Evolutionary conservation across 1,284 basidiomycete species (phyloP).

Genomic region (Leccinum discolor): DNA sequence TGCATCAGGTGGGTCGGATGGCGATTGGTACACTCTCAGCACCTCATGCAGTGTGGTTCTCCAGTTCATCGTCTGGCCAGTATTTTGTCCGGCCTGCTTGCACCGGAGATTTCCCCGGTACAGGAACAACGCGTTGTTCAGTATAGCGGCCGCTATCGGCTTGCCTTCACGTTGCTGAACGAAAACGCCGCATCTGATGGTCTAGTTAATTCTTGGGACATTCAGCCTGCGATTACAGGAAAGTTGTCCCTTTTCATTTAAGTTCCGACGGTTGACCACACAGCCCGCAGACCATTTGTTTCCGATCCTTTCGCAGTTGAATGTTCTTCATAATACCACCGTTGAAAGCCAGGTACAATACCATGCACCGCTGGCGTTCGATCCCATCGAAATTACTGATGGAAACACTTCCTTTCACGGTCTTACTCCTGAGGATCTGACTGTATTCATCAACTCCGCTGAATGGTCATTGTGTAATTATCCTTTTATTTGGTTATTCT

Average conservation of each 20-base stretch:
- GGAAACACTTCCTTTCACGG: constrained; percentile 46
- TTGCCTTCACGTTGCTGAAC: constrained; percentile 85
- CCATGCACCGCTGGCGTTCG: constrained; percentile 87
- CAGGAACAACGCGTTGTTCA: constrained; percentile 62
- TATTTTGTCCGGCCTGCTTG: constrained; percentile 48
- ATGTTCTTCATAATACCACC: constrained; percentile 83
- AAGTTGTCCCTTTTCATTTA: constrained; percentile 27
- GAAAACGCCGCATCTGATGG: constrained; percentile 78
- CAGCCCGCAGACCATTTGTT: constrained; percentile 60
- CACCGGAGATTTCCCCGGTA: constrained; percentile 47
- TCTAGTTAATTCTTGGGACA: constrained; percentile 71
- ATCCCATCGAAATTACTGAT: constrained; percentile 47
- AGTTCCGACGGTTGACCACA: constrained; percentile 15
- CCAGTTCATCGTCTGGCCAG: constrained; percentile 36
- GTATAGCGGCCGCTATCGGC: constrained; percentile 78
- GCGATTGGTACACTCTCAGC: constrained; percentile 4
- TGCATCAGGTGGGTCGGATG: constrained; percentile 27
- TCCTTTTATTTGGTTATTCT: neutral
- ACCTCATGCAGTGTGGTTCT: constrained; percentile 11
- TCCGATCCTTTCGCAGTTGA: constrained; percentile 65
- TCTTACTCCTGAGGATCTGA: constrained; percentile 79
- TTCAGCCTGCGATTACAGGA: constrained; percentile 67
- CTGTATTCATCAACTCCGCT: constrained; percentile 93
- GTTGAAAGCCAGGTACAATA: constrained; percentile 94
- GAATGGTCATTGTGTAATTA: constrained; percentile 89